Evolutionary conservation across 176 grass and related monocot species (phyloP).

Genomic region (Oryza brachyantha): DNA sequence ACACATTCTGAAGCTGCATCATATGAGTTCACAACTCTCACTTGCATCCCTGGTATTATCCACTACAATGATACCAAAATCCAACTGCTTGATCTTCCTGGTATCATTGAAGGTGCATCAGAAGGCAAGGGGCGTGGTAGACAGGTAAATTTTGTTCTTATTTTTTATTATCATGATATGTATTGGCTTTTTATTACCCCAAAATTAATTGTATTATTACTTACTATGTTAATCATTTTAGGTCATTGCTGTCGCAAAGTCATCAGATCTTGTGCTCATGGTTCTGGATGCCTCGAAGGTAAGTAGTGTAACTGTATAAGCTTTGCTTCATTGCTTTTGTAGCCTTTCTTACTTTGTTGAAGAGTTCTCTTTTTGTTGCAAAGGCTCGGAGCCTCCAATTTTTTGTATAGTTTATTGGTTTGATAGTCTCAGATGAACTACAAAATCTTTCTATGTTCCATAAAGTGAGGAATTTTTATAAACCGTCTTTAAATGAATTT

Average conservation of each 20-base stretch:
- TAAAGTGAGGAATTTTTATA: neutral
- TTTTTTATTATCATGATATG: neutral
- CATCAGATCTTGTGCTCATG: constrained; percentile 99
- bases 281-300: constrained; percentile 98
- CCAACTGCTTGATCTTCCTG: constrained; percentile 98
- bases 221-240: constrained; percentile 32
- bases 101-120: constrained; percentile 99
- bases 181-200: neutral
- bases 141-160: constrained; percentile 56
- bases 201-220: neutral
- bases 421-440: no score
- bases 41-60: constrained; percentile 99
- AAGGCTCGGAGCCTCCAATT: neutral
- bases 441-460: neutral
- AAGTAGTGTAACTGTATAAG: constrained; percentile 27
- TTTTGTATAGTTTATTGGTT: neutral
- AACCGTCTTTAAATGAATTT: neutral
- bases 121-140: constrained; percentile 98
- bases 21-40: constrained; percentile 98
- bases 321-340: constrained; percentile 25
- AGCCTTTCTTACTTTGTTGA: constrained; percentile 2
- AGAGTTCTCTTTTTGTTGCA: neutral
- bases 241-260: constrained; percentile 98
- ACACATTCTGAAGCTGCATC: constrained; percentile 99
- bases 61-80: constrained; percentile 99